A percentile compares a stretch with the other conserved stretches of the same genome.
These are phyloP conservation scores for Malassezia sp. DNA, from an alignment of 1,284 basidiomycete genomes.

Conservation along the genomic window DNA sequence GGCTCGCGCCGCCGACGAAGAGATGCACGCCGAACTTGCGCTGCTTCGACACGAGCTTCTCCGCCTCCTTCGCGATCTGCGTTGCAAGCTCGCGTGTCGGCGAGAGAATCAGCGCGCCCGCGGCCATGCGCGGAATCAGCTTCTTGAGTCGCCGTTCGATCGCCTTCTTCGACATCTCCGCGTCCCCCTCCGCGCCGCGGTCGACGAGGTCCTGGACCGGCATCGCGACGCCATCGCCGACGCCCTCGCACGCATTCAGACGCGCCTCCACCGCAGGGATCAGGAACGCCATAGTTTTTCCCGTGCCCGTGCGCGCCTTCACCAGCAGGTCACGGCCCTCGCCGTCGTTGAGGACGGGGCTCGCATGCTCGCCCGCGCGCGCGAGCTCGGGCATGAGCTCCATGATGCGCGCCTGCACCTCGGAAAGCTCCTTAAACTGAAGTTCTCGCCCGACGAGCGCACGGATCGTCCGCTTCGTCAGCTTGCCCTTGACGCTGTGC, in stretches of 20 bases:
- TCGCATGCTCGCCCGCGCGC: slow-evolving; percentile 10
- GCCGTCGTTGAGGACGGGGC: slow-evolving; percentile 25
- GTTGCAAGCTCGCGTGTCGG: slow-evolving; percentile 89
- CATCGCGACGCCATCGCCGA: slow-evolving; percentile 13
- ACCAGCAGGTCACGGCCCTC: slow-evolving; percentile 44
- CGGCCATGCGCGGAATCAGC: slow-evolving; percentile 29
- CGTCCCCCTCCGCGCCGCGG: not conserved
- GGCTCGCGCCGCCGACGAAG: slow-evolving; percentile 69
- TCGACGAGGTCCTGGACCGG: not conserved
- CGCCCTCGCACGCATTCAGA: slow-evolving; percentile 32
- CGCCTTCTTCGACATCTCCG: too few species aligned
- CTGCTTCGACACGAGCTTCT: slow-evolving; percentile 59
- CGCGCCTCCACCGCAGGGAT: slow-evolving; percentile 44
- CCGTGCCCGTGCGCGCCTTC: slow-evolving; percentile 46
- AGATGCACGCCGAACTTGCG: slow-evolving; percentile 53
- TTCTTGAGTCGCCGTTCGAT: too few species aligned
- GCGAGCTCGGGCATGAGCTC: slow-evolving; percentile 51
- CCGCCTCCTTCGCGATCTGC: slow-evolving; percentile 79
- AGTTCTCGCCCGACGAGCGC: slow-evolving; percentile 60
- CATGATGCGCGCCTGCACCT: slow-evolving; percentile 73
- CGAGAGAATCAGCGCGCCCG: slow-evolving; percentile 73
- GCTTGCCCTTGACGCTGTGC: too few species aligned
- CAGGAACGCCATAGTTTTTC: slow-evolving; percentile 46
- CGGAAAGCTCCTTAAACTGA: slow-evolving; percentile 63
- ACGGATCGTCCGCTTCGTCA: too few species aligned